A percentile compares a stretch with the other conserved stretches of the same genome.
Evolutionary conservation across 352 stramenopile species (phyloP).

Genomic region (Saprolegnia diclina): DNA sequence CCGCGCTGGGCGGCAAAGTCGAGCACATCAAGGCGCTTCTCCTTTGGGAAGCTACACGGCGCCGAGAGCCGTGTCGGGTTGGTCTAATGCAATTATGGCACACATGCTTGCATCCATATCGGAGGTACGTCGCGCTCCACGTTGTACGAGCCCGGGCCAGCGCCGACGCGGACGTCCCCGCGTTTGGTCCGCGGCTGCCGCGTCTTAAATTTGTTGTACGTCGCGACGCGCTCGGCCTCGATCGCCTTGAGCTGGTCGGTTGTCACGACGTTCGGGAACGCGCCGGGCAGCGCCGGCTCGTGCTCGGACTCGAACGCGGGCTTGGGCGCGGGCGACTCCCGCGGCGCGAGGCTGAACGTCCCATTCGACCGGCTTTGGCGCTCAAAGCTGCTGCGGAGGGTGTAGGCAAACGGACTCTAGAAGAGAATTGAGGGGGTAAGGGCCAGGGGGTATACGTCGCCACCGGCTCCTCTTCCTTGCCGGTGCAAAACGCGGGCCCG

Average conservation of each 20-base stretch:
- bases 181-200: background rate
- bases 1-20: background rate
- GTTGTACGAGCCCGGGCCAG: conserved; percentile 12
- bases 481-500: conserved; percentile 11
- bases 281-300: background rate
- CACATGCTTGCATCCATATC: background rate
- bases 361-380: background rate
- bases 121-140: background rate
- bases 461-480: conserved; percentile 8
- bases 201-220: background rate
- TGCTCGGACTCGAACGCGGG: background rate
- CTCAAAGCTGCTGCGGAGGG: background rate
- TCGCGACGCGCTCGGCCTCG: background rate
- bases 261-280: conserved; percentile 6
- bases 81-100: background rate
- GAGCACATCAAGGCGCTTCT: background rate
- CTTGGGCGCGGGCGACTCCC: background rate
- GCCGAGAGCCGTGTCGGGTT: background rate
- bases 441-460: no score
- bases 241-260: background rate
- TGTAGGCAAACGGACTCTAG: background rate
- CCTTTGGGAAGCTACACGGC: background rate
- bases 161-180: background rate
- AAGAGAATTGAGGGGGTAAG: no score
- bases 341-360: background rate